Evolutionary conservation across 2,329 filamentous ascomycete genomes (phyloP), one percentile per base, ranked within the genome.

Genomic region (Aspergillus pseudoterreus): DNA sequence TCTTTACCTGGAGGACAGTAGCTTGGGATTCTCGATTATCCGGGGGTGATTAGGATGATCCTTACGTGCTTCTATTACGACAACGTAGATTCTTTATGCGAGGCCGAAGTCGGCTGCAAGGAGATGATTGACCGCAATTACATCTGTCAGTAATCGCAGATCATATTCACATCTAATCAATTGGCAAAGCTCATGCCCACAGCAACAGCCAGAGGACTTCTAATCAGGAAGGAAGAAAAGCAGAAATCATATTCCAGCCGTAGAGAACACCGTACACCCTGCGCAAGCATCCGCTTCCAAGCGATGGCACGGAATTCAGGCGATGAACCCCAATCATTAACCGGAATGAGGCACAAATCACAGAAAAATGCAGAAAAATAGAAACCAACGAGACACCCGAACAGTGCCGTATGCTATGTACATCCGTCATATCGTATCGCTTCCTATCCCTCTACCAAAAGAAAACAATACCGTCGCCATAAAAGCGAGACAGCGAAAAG

Each of bases 401-500:
- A 12, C 30, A 45, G 57, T 54, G 59, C 51, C 52, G 38, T 57
- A 63, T 59, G 66, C 57, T 69, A 69, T 70, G 64, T 69, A 69
- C 66, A 68, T 67, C 61, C 65, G 63, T 68, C 65, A 68, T 57
- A 61, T 68, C 65, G 55, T 65, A 62, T 62, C 59, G 60, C 58
- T 53, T 52, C 45, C 49, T 50, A 49, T 45, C 54, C 50, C 47
- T 36, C 39, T 38, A 44, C 47, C 30, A 44, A 43, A 51, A 44
- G 57, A 47, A 43, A 24, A 42, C 49, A 49, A 55, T 45, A 48
- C 42, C 32, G 21, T 30, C 41, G 36, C 22, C 15, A 22, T 10
- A 15, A 43, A 41, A 35, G 43, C 36, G 38, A 50, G 51, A 14
- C 49, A 32, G 43, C 12, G 44, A 45, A 43, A 45, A 21, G 44